A percentile compares a stretch with the other conserved stretches of the same genome.
Evolutionary conservation across 441 rosid species (phyloP).

Genomic region (Jatropha multifida): DNA sequence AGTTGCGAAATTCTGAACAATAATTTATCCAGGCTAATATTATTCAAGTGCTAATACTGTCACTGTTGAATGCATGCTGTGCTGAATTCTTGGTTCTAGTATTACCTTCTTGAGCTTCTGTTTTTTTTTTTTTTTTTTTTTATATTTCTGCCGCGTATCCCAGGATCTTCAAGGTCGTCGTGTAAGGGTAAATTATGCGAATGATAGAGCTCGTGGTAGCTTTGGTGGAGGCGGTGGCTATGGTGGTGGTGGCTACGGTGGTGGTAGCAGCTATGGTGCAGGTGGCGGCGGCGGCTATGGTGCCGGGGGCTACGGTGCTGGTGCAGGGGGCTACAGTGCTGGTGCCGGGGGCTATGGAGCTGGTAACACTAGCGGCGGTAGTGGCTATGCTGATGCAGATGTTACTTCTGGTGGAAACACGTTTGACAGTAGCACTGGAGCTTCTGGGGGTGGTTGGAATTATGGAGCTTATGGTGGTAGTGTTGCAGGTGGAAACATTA

Average conservation of each 20-base stretch:
- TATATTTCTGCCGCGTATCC: background rate
- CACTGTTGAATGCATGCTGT: background rate
- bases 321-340: slow-evolving; percentile 24
- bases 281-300: slow-evolving; percentile 28
- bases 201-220: slow-evolving; percentile 47
- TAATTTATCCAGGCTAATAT: background rate
- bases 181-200: slow-evolving; percentile 74
- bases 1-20: background rate
- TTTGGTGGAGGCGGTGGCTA: slow-evolving; percentile 20
- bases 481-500: background rate
- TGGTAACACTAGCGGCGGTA: slow-evolving; percentile 14
- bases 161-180: slow-evolving; percentile 83
- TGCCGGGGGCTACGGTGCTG: slow-evolving; percentile 26
- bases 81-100: background rate
- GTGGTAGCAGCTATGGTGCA: slow-evolving; percentile 17
- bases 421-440: slow-evolving; percentile 25
- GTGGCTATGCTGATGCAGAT: slow-evolving; percentile 16
- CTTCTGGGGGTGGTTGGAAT: slow-evolving; percentile 24
- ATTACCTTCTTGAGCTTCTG: too few species aligned
- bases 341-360: slow-evolving; percentile 29
- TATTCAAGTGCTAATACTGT: background rate
- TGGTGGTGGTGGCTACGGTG: slow-evolving; percentile 35
- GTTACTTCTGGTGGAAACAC: slow-evolving; percentile 21
- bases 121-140: background rate
- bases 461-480: slow-evolving; percentile 26